Evolutionary conservation across 1,284 basidiomycete species (phyloP).

Genomic region (Rhodotorula sp.): DNA sequence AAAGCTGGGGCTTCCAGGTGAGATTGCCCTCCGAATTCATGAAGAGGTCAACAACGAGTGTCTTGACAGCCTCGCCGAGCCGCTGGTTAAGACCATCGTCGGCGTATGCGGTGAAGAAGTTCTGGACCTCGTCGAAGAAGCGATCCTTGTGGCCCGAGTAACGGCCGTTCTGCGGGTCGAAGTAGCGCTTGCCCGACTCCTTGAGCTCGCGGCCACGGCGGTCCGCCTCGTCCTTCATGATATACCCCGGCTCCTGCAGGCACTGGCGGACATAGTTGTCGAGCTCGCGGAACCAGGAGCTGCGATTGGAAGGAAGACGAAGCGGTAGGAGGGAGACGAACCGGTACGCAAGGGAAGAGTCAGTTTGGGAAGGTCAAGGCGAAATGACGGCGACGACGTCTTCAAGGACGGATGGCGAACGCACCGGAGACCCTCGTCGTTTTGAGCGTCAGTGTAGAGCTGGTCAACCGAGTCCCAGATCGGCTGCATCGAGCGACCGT

Average conservation of each 20-base stretch:
- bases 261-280: conserved; percentile 58
- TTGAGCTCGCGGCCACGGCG: conserved; percentile 61
- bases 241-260: conserved; percentile 82
- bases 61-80: conserved; percentile 44
- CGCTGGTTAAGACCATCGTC: conserved; percentile 79
- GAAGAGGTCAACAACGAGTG: conserved; percentile 75
- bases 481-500: conserved; percentile 62
- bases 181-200: conserved; percentile 67
- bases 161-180: conserved; percentile 82
- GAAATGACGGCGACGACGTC: neutral
- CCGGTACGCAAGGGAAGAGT: neutral
- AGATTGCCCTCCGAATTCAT: conserved; percentile 75
- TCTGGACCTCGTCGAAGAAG: conserved; percentile 66
- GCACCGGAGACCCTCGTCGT: conserved; percentile 67
- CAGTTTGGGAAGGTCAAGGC: neutral
- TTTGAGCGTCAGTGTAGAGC: conserved; percentile 70
- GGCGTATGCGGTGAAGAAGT: conserved; percentile 78
- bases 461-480: conserved; percentile 71
- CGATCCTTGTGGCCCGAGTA: conserved; percentile 81
- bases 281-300: conserved; percentile 70
- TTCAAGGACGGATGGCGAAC: neutral
- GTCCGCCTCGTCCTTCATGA: conserved; percentile 67
- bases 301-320: neutral
- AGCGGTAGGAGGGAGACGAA: no score
- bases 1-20: conserved; percentile 80